Percentiles rank a stretch among this genome's conserved stretches.
phyloP scores from a whole-genome alignment of 768 basidiomycete genomes.

The Zangia roseola region DNA sequence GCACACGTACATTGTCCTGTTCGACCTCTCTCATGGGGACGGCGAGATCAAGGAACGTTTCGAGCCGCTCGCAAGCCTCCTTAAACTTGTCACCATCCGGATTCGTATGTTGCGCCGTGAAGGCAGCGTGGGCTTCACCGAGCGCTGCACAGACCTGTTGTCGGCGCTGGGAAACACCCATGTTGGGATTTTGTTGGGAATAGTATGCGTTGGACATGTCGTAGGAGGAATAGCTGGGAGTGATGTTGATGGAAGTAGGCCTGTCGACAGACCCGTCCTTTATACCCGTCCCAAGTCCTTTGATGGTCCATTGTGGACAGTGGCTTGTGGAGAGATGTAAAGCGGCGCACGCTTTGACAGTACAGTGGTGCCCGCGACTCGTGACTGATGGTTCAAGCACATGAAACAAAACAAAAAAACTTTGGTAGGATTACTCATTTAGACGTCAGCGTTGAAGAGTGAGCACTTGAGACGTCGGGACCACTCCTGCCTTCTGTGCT shows the following conservation, averaged over 20 bases:
- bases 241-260: not conserved
- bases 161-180: not conserved
- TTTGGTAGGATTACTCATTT: not conserved
- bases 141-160: conserved; percentile 4
- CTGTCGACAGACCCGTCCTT: conserved; percentile 2
- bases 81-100: conserved; percentile 12
- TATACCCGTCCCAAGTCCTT: conserved; percentile 4
- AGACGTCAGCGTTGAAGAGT: not conserved
- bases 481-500: not conserved
- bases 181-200: not conserved
- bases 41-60: conserved; percentile 7
- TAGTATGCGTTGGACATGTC: conserved; percentile 10
- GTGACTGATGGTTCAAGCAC: conserved; percentile 7
- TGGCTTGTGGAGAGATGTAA: not conserved
- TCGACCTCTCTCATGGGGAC: not conserved
- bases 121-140: conserved; percentile 10
- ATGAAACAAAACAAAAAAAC: conserved; percentile 8
- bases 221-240: not conserved
- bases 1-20: conserved; percentile 12
- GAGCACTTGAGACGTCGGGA: not conserved
- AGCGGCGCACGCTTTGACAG: conserved; percentile 1
- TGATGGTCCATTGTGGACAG: conserved; percentile 3
- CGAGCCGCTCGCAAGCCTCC: conserved; percentile 11
- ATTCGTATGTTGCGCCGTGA: conserved; percentile 12
- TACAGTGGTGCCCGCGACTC: no score